Evolutionary conservation across 306 rosid genomes (phyloP).

Genomic region (Dicorynia guianensis): DNA sequence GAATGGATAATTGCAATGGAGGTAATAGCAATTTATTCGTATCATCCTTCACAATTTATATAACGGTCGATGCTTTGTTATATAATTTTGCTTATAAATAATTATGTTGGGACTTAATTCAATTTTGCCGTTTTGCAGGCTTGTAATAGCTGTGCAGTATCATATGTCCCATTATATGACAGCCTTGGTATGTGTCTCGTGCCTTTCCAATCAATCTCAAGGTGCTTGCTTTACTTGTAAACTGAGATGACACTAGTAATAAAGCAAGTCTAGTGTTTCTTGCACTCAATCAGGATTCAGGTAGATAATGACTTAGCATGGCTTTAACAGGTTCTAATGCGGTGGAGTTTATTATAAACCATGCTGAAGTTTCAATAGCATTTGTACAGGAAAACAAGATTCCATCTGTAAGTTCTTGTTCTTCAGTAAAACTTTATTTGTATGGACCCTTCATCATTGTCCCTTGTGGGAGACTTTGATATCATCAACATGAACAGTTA

Average conservation of each 20-base stretch:
- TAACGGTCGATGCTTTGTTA: not conserved
- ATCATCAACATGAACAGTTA: conserved; percentile 12
- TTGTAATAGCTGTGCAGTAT: conserved; percentile 72
- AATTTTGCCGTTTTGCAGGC: conserved; percentile 61
- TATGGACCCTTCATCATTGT: not conserved
- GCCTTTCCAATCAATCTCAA: conserved; percentile 24
- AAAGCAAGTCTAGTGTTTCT: not conserved
- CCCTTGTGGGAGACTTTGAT: not conserved
- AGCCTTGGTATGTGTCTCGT: conserved; percentile 70
- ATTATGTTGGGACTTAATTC: conserved; percentile 18
- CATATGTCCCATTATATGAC: conserved; percentile 85
- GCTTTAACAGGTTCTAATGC: conserved; percentile 85
- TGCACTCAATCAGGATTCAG: not conserved
- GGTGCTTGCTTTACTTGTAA: conserved; percentile 23
- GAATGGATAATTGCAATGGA: conserved; percentile 91
- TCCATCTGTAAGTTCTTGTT: conserved; percentile 72
- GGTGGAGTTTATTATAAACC: conserved; percentile 88
- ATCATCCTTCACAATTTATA: not conserved
- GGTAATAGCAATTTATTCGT: conserved; percentile 49
- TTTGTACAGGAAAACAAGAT: conserved; percentile 87
- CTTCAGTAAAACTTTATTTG: conserved; percentile 21
- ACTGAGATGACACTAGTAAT: not conserved
- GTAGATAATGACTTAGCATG: conserved; percentile 28
- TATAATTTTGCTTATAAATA: conserved; percentile 12
- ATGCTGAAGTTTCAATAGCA: conserved; percentile 89